A percentile compares a stretch with the other conserved stretches of the same genome.
phyloP scores from a whole-genome alignment of 1,139 yeast genomes.

The Komagataea norvegica region DNA sequence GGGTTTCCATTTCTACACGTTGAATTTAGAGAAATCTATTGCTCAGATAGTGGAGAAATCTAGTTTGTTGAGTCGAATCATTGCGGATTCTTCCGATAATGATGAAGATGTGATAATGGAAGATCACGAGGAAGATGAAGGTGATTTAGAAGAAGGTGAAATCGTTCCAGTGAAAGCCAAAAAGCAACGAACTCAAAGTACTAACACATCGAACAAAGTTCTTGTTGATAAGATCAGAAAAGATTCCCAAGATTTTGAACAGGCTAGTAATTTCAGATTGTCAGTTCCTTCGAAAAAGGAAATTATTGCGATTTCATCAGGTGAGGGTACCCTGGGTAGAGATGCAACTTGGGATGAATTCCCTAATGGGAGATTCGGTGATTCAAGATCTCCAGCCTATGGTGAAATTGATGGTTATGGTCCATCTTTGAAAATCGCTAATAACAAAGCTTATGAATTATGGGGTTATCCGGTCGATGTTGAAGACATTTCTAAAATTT shows the following conservation, averaged over 20 bases:
- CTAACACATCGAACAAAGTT: slow-evolving; percentile 42
- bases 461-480: slow-evolving; percentile 82
- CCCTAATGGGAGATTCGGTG: slow-evolving; percentile 97
- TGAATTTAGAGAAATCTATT: slow-evolving; percentile 85
- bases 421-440: slow-evolving; percentile 75
- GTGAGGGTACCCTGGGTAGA: slow-evolving; percentile 80
- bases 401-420: slow-evolving; percentile 99
- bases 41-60: slow-evolving; percentile 76
- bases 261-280: slow-evolving; percentile 22
- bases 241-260: slow-evolving; percentile 24
- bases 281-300: slow-evolving; percentile 43
- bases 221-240: slow-evolving; percentile 31
- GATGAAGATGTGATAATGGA: slow-evolving; percentile 26
- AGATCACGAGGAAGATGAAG: too few species aligned
- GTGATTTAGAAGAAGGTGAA: slow-evolving; percentile 9
- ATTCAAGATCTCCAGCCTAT: slow-evolving; percentile 93
- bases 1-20: slow-evolving; percentile 87
- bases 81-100: slow-evolving; percentile 33
- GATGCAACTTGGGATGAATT: slow-evolving; percentile 99
- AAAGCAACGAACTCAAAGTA: slow-evolving; percentile 43
- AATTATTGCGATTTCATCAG: slow-evolving; percentile 72
- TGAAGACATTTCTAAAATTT: slow-evolving; percentile 62
- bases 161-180: slow-evolving; percentile 16
- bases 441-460: slow-evolving; percentile 60
- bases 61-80: slow-evolving; percentile 36